Percentiles rank a stretch among this genome's conserved stretches.
phyloP scores from a whole-genome alignment of 495 filamentous ascomycete genomes.

The Neurospora hispaniola region DNA sequence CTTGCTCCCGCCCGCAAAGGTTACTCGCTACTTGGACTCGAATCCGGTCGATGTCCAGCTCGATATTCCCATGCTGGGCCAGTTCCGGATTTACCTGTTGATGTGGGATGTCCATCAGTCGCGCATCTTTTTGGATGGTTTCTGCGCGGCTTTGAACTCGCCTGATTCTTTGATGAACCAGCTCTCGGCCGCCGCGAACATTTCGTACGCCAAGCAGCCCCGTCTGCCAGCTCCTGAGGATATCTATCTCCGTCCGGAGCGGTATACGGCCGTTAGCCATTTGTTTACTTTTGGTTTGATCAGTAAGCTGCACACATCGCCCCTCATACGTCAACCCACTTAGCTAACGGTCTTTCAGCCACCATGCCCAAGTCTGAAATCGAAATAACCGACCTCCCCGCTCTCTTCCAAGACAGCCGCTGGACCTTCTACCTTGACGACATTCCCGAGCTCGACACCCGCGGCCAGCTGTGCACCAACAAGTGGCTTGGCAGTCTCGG shows the following conservation, averaged over 20 bases:
- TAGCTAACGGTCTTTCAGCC: slow-evolving; percentile 27
- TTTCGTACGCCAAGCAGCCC: slow-evolving; percentile 43
- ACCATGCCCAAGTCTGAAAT: slow-evolving; percentile 44
- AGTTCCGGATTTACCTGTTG: slow-evolving; percentile 59
- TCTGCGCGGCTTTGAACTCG: slow-evolving; percentile 37
- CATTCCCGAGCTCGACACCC: slow-evolving; percentile 36
- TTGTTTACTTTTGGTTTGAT: slow-evolving; percentile 49
- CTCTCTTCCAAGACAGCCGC: slow-evolving; percentile 44
- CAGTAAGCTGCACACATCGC: slow-evolving; percentile 21
- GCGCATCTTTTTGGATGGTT: slow-evolving; percentile 39
- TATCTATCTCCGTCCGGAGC: slow-evolving; percentile 46
- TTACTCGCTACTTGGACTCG: slow-evolving; percentile 56
- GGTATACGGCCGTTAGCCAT: slow-evolving; percentile 50
- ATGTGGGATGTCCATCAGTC: slow-evolving; percentile 44
- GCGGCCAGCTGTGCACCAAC: slow-evolving; percentile 39
- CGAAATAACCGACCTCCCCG: slow-evolving; percentile 51
- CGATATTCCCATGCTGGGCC: slow-evolving; percentile 58
- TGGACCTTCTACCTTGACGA: slow-evolving; percentile 63
- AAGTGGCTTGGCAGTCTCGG: slow-evolving; percentile 53
- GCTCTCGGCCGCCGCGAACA: slow-evolving; percentile 34
- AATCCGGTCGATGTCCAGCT: slow-evolving; percentile 64
- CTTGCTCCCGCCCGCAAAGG: slow-evolving; percentile 51
- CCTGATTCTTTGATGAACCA: slow-evolving; percentile 36
- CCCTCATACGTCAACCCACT: neutral
- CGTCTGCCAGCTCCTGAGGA: slow-evolving; percentile 41